phyloP scores from a whole-genome alignment of 257 asterid genomes.

The Rhazya stricta region DNA sequence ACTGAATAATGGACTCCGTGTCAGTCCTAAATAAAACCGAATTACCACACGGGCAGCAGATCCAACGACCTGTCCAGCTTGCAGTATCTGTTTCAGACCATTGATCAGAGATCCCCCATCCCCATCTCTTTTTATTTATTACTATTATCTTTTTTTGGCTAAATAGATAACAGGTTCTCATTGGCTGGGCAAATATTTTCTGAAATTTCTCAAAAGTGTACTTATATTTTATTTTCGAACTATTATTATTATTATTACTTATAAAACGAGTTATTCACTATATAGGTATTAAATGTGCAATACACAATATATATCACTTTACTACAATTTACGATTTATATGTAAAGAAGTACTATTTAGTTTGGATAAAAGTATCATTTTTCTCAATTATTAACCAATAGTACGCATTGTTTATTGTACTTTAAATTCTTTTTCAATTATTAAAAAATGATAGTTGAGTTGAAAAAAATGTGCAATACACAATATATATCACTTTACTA shows the following conservation, averaged over 20 bases:
- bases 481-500: no score
- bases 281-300: no score
- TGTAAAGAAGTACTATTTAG: background rate
- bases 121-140: no score
- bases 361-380: background rate
- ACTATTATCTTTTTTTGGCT: no score
- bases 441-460: background rate
- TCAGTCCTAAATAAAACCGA: constrained; percentile 10
- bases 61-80: constrained; percentile 13
- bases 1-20: constrained; percentile 12
- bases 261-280: no score
- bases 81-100: background rate
- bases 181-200: background rate
- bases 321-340: no score
- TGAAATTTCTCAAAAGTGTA: no score
- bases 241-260: no score
- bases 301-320: no score
- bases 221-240: no score
- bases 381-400: background rate
- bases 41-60: constrained; percentile 33
- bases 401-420: background rate
- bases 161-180: constrained; percentile 8
- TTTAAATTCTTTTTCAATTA: background rate
- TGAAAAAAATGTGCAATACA: no score
- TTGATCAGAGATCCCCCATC: no score